Percentiles rank a stretch among this genome's conserved stretches.
Conservation (phyloP, 2,329 filamentous ascomycete genomes). For the Colletotrichum cereale region DNA sequence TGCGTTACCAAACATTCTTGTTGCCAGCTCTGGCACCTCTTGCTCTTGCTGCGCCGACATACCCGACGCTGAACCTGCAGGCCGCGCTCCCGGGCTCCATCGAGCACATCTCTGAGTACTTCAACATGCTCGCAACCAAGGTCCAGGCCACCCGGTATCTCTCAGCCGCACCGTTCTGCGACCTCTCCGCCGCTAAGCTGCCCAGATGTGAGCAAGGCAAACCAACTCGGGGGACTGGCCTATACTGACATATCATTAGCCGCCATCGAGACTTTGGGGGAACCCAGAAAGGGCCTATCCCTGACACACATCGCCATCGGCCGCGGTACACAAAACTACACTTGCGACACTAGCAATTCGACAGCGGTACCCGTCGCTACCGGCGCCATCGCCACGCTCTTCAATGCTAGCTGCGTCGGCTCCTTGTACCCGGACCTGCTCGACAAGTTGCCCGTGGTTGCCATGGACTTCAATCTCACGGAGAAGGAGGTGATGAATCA, state of each 20-base stretch:
- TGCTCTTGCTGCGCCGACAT: slow-evolving; percentile 59
- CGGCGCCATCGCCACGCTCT: slow-evolving; percentile 87
- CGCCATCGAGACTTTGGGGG: slow-evolving; percentile 68
- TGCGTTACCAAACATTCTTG: slow-evolving; percentile 64
- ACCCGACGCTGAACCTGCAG: slow-evolving; percentile 58
- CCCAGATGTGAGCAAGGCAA: slow-evolving; percentile 57
- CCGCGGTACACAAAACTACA: slow-evolving; percentile 94
- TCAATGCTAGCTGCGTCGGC: slow-evolving; percentile 87
- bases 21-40: slow-evolving; percentile 60
- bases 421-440: slow-evolving; percentile 77
- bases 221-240: slow-evolving; percentile 5
- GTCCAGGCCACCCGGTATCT: slow-evolving; percentile 61
- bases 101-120: slow-evolving; percentile 69
- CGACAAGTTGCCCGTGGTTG: slow-evolving; percentile 72
- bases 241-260: slow-evolving; percentile 55
- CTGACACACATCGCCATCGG: slow-evolving; percentile 87
- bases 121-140: slow-evolving; percentile 69
- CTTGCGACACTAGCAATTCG: slow-evolving; percentile 74
- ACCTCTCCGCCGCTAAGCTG: slow-evolving; percentile 65
- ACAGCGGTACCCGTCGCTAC: slow-evolving; percentile 71
- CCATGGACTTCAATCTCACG: slow-evolving; percentile 74
- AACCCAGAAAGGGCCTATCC: slow-evolving; percentile 69
- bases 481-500: slow-evolving; percentile 20
- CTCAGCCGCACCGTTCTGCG: slow-evolving; percentile 60
- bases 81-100: slow-evolving; percentile 51